Percentiles rank a stretch among this genome's conserved stretches.
phyloP scores from a whole-genome alignment of 306 rosid species.

The Pyrus bretschneideri region DNA sequence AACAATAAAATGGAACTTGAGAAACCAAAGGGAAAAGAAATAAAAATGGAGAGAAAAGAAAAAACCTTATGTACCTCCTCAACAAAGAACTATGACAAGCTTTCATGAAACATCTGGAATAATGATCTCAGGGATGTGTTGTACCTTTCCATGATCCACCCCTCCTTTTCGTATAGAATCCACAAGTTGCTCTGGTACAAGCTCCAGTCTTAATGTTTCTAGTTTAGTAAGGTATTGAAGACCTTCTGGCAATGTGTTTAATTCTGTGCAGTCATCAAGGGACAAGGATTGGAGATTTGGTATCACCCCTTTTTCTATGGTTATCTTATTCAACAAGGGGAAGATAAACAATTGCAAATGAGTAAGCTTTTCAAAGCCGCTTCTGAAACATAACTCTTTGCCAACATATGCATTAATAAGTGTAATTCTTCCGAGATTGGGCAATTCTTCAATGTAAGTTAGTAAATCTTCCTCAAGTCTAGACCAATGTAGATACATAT shows the following conservation, averaged over 20 bases:
- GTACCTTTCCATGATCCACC: background rate
- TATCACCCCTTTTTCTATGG: constrained; percentile 3
- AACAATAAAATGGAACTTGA: background rate
- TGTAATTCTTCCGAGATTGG: background rate
- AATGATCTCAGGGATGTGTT: background rate
- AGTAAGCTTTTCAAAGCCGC: constrained; percentile 10
- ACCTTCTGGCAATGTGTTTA: constrained; percentile 7
- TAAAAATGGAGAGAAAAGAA: no score
- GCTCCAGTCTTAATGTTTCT: background rate
- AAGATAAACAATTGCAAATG: background rate
- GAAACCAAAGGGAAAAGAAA: no score
- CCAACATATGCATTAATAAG: background rate
- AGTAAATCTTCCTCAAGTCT: background rate
- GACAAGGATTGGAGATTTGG: background rate
- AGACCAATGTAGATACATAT: background rate
- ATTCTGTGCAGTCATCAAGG: background rate
- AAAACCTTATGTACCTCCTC: background rate
- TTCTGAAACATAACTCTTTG: background rate
- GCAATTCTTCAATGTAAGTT: background rate
- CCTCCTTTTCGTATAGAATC: background rate
- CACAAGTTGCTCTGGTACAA: background rate
- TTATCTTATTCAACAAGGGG: constrained; percentile 1
- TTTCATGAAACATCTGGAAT: background rate
- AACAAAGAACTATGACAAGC: background rate
- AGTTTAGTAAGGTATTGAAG: constrained; percentile 1